Base-by-base conservation (phyloP, 306 rosid species). In the Chamaecrista fasciculata region DNA sequence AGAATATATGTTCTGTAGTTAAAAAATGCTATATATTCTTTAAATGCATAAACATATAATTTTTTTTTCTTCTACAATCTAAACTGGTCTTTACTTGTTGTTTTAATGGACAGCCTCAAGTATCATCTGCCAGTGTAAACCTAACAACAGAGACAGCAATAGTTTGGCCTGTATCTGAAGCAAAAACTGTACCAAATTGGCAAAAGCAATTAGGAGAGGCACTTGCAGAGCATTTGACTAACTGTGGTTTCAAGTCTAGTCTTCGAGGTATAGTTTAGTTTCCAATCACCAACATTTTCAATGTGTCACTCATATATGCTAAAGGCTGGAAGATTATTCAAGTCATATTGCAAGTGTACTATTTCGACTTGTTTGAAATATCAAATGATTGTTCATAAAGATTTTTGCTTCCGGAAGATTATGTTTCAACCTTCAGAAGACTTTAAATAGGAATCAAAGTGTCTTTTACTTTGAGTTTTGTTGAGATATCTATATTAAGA, bases 61-160 rank as follows among this genome's bases (percentile, higher is more conserved):
- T 23, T 25, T 43, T 34, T 34, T 42, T 10, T 43, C 29, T 53
- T 63, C 6, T 61, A 76, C 15, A 49, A 62, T 63, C 73, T 75
- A 34, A 81, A 68, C 50, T 33, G 11, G 23, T 68, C 72, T 48
- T 62, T 70, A 44, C 76, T 67, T 64, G 76, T 55, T 57, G 44
- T 72, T 46, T 73, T 24, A 71, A 80, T 74, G 77, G 58, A 24
- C 89, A 94, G 98, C 86, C 97, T 40, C 89, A 80, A 83, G 98
- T 94, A 46, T 85, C 97, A 21, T 85, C 96, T 51, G 98, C 94
- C 28, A 90, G 80, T 81, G 97, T 94, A 73, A 94, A 90, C 71
- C 89, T 94, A 69, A 85, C 96, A 31, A 94, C 98, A 12, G 98
- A 94, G 88, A 89, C 94, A 46, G 98, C 97, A 62, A 74, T 94